Conservation (phyloP, 1,139 yeast genomes). For the Insectozyma bohioensis region DNA sequence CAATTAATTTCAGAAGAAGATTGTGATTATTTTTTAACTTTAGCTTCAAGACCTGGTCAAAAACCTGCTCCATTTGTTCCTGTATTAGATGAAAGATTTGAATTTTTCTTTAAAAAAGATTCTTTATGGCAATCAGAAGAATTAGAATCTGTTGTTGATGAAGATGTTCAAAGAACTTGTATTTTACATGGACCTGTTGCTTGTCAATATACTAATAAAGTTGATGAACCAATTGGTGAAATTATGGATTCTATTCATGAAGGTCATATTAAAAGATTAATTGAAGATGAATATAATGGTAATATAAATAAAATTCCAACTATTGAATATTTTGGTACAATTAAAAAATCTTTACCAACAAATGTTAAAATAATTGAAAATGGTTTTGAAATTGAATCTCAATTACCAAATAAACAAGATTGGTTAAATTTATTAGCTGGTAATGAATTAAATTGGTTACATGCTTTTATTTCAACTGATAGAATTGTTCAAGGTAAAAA, state of each 20-base stretch:
- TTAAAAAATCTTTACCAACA: slow-evolving; percentile 40
- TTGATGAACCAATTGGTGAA: slow-evolving; percentile 89
- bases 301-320: slow-evolving; percentile 75
- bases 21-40: slow-evolving; percentile 84
- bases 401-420: slow-evolving; percentile 47
- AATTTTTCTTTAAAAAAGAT: slow-evolving; percentile 96
- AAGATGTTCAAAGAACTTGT: slow-evolving; percentile 98
- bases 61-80: slow-evolving; percentile 99
- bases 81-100: slow-evolving; percentile 88
- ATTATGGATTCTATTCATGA: slow-evolving; percentile 87
- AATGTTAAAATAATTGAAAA: slow-evolving; percentile 30
- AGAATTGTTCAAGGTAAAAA: slow-evolving; percentile 83
- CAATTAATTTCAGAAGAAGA: slow-evolving; percentile 96
- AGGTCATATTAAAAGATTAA: slow-evolving; percentile 75
- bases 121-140: slow-evolving; percentile 99
- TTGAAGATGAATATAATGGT: slow-evolving; percentile 68
- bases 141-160: slow-evolving; percentile 91
- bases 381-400: slow-evolving; percentile 42
- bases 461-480: slow-evolving; percentile 78
- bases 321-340: slow-evolving; percentile 86
- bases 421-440: slow-evolving; percentile 91
- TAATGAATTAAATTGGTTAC: slow-evolving; percentile 77
- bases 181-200: slow-evolving; percentile 98
- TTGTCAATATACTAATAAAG: slow-evolving; percentile 84
- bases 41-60: slow-evolving; percentile 81